Conservation (phyloP, 768 basidiomycete species). For the Psilocybe azurescens region DNA sequence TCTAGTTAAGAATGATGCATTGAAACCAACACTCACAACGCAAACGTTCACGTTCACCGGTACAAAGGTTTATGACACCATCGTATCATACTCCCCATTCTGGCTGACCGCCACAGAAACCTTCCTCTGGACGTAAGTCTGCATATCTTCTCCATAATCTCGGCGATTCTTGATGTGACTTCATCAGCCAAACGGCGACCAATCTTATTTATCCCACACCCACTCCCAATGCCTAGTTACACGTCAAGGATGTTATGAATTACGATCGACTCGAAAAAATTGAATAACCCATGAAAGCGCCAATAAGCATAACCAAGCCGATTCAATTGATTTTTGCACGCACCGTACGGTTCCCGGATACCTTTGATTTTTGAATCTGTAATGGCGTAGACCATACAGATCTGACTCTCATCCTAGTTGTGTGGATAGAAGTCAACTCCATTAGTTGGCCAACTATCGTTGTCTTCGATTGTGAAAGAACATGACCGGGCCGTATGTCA, state of each 20-base stretch:
- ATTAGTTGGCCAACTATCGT: no score
- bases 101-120: background rate
- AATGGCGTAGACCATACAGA: no score
- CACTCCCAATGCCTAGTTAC: background rate
- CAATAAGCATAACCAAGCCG: background rate
- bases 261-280: background rate
- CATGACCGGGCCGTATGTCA: no score
- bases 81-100: background rate
- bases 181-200: background rate
- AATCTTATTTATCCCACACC: background rate
- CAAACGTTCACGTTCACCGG: conserved; percentile 6
- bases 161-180: background rate
- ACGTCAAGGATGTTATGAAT: background rate
- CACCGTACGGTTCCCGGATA: no score
- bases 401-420: no score
- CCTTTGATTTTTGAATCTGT: no score
- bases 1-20: background rate
- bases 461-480: no score
- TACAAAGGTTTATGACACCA: background rate
- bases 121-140: conserved; percentile 8
- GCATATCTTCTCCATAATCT: background rate
- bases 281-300: background rate
- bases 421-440: no score
- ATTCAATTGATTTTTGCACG: no score
- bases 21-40: conserved; percentile 1